These are phyloP conservation scores for Talaromyces funiculosus DNA, from an alignment of 2,329 filamentous ascomycete genomes.

Conservation along the genomic window DNA sequence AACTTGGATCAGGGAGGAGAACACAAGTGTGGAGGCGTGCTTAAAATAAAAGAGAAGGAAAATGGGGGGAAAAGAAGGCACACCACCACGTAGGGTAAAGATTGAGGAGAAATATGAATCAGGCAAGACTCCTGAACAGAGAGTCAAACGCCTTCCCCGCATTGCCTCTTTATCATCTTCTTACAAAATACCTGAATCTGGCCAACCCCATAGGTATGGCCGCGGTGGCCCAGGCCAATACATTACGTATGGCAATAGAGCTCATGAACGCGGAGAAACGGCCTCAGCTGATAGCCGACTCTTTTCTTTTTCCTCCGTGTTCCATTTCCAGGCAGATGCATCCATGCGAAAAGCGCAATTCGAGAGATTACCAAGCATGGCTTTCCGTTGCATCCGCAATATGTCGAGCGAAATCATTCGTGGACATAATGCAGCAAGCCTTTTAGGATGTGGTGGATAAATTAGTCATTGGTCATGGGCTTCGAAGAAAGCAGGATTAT, in stretches of 20 bases:
- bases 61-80: background rate
- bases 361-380: background rate
- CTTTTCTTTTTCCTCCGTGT: background rate
- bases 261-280: background rate
- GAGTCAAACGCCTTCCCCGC: background rate
- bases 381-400: background rate
- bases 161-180: background rate
- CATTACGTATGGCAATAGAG: background rate
- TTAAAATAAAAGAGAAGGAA: background rate
- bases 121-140: background rate
- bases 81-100: background rate
- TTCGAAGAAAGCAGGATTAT: background rate
- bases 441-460: background rate
- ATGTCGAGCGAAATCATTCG: background rate
- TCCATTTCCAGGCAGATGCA: background rate
- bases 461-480: background rate
- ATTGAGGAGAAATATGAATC: background rate
- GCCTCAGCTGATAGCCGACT: background rate
- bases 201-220: background rate
- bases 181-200: background rate
- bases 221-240: background rate
- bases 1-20: background rate
- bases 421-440: background rate
- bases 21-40: background rate
- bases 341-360: background rate